Evolutionary conservation across 306 rosid genomes (phyloP), one percentile per base, ranked within the genome.

Genomic region (Purshia tridentata): DNA sequence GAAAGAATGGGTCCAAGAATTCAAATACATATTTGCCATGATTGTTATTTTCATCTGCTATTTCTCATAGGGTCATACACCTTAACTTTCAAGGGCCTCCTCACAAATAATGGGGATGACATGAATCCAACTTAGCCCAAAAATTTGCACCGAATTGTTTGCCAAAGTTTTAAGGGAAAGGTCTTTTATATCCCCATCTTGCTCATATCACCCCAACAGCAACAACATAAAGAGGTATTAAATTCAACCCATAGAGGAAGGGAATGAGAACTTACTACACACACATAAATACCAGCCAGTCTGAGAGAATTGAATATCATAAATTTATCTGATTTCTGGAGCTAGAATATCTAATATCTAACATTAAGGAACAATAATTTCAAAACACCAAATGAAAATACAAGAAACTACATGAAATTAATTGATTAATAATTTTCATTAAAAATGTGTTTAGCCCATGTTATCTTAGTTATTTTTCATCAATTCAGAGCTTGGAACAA

Each of bases 171-270:
- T 3, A 14, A 37, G 45, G 60, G 16, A 51, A 50, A 68, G 6
- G 60, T 29, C 29, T 9, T 49, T 67, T 55, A 48, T 29, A 50
- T 68, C 15, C 35, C 48, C 35, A 67, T 50, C 72, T 48, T 49
- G 35, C 72, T 51, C 51, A 40, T 18, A 39, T 9, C 29, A 10
- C 6, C 19, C 69, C 49, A 40, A 53, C 51, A 53, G 51, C 63
- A 53, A 53, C 50, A 54, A 39, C 39, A 3, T 40, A 40, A 65
- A 52, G 73, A 52, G 19, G 74, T 13, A 18, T n/a, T 69, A 69
- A 40, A 53, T 69, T 53, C 61, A 69, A 54, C 48, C 11, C 73
- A n/a, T 9, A 19, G 19, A 1, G 49, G 50, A 39, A 4, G 51
- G 3, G 61, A 10, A 51, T n/a, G 61, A 41, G 2, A 62, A 48